Base-by-base conservation (phyloP, 805 yeast species). In the Saccharomycopsis javanensis region DNA sequence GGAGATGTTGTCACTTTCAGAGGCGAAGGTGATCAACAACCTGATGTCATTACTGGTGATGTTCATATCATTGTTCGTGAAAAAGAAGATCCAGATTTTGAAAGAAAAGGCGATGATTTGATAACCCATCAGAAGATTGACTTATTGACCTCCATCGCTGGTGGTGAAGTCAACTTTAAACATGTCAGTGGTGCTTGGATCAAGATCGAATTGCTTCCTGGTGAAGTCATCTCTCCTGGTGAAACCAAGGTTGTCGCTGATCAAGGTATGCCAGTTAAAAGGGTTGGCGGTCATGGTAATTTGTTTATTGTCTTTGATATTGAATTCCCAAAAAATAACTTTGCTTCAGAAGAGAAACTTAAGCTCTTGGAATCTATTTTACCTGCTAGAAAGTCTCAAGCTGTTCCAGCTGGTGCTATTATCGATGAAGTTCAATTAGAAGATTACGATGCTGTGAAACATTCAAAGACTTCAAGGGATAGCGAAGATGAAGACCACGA, bases 11-110 rank as follows among this genome's bases (percentile, higher is more conserved):
- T 94, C 65, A 88, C 83, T 5, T 94, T 92, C 77, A 78, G 82
- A 65, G 98, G 97, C 64, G 97, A 92, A 76, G 97, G 97, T 68
- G 99, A 94, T 74, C 97, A 92, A 74, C 94, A 86, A 63, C 98
- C 98, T 61, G 90, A 86, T 71, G 79, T 88, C 59, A 82, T 90
- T 60, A 96, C 99, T 31, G 99, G 99, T 71, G 99, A 94, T 72
- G 98, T 94, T 62, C 79, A 94, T 60, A 90, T 94, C 64, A 86
- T 90, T 42, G 81, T 94, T 63, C 92, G 88, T 62, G 96, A 92
- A 78, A 88, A 86, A 77, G 88, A 89, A 62, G 95, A 94, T 72
- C 81, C 79, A 51, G 70, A 76, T 59, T 94, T 89, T 78, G 80
- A 81, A 65, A 88, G 99, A 81, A 80, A 85, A 71, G 96, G 90